Conservation (phyloP, 2,329 filamentous ascomycete species). For the Aspergillus sp. region DNA sequence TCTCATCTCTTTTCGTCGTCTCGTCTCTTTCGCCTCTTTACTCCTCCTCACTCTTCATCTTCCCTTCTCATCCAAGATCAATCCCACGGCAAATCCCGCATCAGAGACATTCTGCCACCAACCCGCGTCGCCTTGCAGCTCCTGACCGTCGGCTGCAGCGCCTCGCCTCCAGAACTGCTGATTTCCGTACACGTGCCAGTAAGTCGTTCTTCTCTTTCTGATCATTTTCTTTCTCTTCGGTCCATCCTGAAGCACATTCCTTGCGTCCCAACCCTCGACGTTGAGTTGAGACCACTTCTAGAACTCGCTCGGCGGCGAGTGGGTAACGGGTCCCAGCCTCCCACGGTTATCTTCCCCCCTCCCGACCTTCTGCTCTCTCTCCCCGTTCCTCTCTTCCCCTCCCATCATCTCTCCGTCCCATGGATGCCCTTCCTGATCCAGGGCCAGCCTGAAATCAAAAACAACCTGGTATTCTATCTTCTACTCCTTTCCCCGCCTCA, state of each 20-base stretch:
- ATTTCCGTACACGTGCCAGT: slow-evolving; percentile 20
- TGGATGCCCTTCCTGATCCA: background rate
- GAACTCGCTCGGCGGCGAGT: too few relatives aligned
- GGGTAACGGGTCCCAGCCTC: background rate
- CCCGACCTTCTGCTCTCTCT: background rate
- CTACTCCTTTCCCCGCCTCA: background rate
- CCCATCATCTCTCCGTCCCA: background rate
- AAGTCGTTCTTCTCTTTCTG: slow-evolving; percentile 15
- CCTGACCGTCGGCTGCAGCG: slow-evolving; percentile 20
- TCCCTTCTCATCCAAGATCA: background rate
- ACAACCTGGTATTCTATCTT: background rate
- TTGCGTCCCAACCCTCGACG: background rate
- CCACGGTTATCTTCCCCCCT: slow-evolving; percentile 2
- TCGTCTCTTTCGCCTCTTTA: slow-evolving; percentile 3
- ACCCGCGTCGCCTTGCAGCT: slow-evolving; percentile 18
- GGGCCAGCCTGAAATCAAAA: too few relatives aligned
- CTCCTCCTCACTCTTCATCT: slow-evolving; percentile 7
- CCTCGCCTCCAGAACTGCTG: slow-evolving; percentile 16
- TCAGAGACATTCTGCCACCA: too few relatives aligned
- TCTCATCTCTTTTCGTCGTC: slow-evolving; percentile 7
- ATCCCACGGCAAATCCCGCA: too few relatives aligned
- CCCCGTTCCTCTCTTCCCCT: background rate
- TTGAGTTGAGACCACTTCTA: too few relatives aligned
- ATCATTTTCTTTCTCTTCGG: slow-evolving; percentile 8
- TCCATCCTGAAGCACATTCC: too few relatives aligned